Conservation (phyloP, 1,284 basidiomycete species). For the Sanghuangporus weigelae region DNA sequence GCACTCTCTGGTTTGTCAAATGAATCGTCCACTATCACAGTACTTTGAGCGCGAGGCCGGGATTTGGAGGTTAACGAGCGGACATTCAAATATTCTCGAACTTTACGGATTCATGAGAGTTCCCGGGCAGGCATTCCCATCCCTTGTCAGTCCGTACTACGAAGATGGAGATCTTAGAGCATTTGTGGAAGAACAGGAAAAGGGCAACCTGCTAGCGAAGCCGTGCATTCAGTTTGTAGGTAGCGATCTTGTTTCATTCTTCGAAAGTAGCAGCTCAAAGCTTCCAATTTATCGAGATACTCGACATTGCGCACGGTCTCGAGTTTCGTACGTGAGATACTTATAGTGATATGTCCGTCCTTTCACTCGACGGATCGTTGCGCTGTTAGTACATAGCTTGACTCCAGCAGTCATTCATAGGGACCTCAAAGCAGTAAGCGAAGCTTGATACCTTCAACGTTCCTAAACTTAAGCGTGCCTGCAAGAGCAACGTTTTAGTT, state of each 20-base stretch:
- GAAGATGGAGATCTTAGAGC: background rate
- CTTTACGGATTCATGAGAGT: background rate
- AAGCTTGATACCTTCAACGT: too few relatives aligned
- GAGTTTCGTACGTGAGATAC: background rate
- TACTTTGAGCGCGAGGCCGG: constrained; percentile 1
- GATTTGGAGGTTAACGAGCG: background rate
- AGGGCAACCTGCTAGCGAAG: background rate
- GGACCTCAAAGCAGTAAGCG: background rate
- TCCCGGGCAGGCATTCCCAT: background rate
- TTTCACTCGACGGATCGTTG: background rate
- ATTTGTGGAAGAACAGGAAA: background rate
- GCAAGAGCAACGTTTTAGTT: background rate
- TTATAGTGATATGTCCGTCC: background rate
- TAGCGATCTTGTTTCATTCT: background rate
- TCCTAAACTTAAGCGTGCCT: background rate
- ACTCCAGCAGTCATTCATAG: background rate
- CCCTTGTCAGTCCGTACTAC: background rate
- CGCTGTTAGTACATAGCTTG: background rate
- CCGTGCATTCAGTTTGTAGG: background rate
- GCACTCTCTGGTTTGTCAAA: background rate
- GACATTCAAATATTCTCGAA: background rate
- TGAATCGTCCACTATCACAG: background rate
- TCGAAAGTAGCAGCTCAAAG: background rate
- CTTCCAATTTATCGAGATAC: background rate
- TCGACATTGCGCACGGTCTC: background rate